Evolutionary conservation across 2,329 filamentous ascomycete genomes (phyloP).

Genomic region (Chaetomium olivaceum): DNA sequence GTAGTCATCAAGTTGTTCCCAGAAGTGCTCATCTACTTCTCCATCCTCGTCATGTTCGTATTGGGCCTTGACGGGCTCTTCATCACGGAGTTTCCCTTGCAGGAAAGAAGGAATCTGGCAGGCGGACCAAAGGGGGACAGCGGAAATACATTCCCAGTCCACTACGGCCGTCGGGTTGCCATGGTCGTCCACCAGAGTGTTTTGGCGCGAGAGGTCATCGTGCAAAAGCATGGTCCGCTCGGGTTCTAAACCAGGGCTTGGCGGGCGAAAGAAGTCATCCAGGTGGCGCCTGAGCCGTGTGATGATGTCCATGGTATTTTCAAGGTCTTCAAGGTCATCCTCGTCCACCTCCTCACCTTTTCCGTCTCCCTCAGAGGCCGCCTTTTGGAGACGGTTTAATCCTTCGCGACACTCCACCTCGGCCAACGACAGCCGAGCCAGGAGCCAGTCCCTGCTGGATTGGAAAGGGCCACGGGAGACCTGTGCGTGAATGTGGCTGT

Average conservation of each 20-base stretch:
- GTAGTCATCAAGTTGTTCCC: neutral
- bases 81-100: constrained; percentile 1
- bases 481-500: neutral
- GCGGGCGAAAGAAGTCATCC: constrained; percentile 12
- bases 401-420: neutral
- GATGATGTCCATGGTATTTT: constrained; percentile 12
- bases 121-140: constrained; percentile 27
- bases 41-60: constrained; percentile 12
- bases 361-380: neutral
- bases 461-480: constrained; percentile 13
- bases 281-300: constrained; percentile 9
- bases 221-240: constrained; percentile 40
- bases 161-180: constrained; percentile 41
- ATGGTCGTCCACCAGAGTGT: constrained; percentile 43
- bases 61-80: constrained; percentile 7
- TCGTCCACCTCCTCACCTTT: neutral
- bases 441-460: constrained; percentile 15
- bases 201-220: constrained; percentile 41
- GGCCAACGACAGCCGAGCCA: constrained; percentile 1
- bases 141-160: constrained; percentile 44
- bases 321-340: constrained; percentile 10
- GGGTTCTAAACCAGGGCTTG: constrained; percentile 5
- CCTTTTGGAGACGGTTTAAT: constrained; percentile 7
- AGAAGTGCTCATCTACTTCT: constrained; percentile 6
- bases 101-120: constrained; percentile 12